Evolutionary conservation across 2,329 filamentous ascomycete species (phyloP).

Genomic region (Penicillium freii): DNA sequence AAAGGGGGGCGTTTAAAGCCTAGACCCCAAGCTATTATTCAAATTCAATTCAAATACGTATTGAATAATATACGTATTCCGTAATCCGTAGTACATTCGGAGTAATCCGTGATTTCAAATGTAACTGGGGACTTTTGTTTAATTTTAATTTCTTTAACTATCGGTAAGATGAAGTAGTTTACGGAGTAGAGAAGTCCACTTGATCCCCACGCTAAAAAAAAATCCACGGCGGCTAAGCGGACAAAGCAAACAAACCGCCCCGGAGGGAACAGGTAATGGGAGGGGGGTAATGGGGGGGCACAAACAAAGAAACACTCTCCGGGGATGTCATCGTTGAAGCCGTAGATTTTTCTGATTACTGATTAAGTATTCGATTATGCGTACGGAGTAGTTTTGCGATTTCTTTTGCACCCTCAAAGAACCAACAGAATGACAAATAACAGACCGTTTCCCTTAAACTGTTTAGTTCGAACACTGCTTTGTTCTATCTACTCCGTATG

Average conservation of each 20-base stretch:
- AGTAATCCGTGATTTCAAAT: constrained; percentile 7
- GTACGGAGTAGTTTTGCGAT: neutral
- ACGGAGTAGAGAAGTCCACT: neutral
- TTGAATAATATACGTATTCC: neutral
- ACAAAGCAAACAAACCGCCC: constrained; percentile 1
- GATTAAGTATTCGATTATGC: neutral
- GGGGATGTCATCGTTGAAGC: constrained; percentile 1
- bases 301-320: constrained; percentile 4
- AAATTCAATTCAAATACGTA: neutral
- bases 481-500: neutral
- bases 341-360: neutral
- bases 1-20: neutral
- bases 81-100: neutral
- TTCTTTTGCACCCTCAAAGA: neutral
- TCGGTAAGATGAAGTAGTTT: neutral
- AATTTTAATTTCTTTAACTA: neutral
- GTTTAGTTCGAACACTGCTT: neutral
- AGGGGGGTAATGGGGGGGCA: neutral
- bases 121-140: neutral
- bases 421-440: neutral
- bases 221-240: neutral
- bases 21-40: neutral
- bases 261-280: neutral
- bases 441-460: neutral
- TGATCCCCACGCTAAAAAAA: neutral